Percentiles rank a stretch among this genome's conserved stretches.
Evolutionary conservation across 805 yeast species (phyloP).

Genomic region (Nakazawaea siamensis): DNA sequence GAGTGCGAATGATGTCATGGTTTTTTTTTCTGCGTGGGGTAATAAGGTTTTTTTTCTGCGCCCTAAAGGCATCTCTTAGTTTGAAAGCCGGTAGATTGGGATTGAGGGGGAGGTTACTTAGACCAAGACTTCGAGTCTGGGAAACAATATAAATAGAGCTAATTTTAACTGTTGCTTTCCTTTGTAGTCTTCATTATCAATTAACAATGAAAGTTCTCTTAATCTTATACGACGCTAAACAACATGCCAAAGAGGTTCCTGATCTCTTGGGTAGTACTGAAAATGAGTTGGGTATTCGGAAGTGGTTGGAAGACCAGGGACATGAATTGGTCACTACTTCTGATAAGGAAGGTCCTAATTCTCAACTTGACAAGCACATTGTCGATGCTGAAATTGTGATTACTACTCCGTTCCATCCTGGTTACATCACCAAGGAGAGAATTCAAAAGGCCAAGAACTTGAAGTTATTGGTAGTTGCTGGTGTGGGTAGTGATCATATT

Average conservation of each 20-base stretch:
- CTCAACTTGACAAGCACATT: constrained; percentile 55
- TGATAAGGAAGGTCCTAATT: constrained; percentile 56
- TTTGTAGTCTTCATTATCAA: too few relatives aligned
- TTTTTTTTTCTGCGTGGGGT: too few relatives aligned
- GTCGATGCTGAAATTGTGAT: constrained; percentile 70
- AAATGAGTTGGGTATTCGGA: constrained; percentile 64
- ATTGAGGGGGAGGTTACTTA: too few relatives aligned
- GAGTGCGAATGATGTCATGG: too few relatives aligned
- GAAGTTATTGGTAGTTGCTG: constrained; percentile 69
- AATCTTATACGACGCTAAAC: constrained; percentile 50
- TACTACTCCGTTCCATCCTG: constrained; percentile 82
- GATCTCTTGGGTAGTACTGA: constrained; percentile 63
- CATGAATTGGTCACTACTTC: constrained; percentile 59
- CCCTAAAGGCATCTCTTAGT: too few relatives aligned
- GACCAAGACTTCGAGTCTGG: too few relatives aligned
- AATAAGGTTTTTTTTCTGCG: too few relatives aligned
- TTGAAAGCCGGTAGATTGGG: too few relatives aligned
- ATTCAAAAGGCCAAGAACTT: constrained; percentile 63
- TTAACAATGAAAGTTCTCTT: constrained; percentile 34
- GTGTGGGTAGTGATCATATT: constrained; percentile 79
- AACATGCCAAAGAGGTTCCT: constrained; percentile 52
- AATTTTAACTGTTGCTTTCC: too few relatives aligned
- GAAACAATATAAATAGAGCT: too few relatives aligned
- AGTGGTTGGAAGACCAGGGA: constrained; percentile 58
- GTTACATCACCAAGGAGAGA: constrained; percentile 60